These are phyloP conservation scores for Phytophthora ramorum DNA, from an alignment of 352 stramenopile genomes.

Conservation along the genomic window DNA sequence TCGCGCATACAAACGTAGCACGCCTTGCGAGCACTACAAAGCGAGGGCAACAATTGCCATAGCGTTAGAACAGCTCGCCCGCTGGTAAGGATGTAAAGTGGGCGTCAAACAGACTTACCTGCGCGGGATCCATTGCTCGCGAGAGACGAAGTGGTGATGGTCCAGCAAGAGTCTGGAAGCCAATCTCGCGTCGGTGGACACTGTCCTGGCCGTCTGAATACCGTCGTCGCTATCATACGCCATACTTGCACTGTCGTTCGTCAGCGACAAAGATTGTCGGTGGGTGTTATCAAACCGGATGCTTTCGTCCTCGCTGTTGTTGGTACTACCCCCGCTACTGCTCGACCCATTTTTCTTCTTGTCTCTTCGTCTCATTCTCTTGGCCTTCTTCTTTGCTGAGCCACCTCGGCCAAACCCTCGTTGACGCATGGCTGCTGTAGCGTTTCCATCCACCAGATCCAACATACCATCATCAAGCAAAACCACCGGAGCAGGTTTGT, in stretches of 20 bases:
- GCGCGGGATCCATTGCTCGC: constrained; percentile 63
- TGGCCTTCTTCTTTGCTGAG: constrained; percentile 29
- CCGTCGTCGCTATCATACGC: constrained; percentile 24
- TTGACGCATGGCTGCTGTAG: background rate
- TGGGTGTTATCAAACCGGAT: background rate
- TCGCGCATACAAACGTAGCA: constrained; percentile 78
- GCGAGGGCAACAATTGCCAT: background rate
- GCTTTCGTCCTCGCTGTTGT: constrained; percentile 36
- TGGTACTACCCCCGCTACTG: constrained; percentile 21
- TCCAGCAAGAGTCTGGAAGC: constrained; percentile 56
- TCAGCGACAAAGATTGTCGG: constrained; percentile 8
- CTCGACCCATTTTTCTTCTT: constrained; percentile 18
- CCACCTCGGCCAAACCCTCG: background rate
- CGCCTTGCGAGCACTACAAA: constrained; percentile 45
- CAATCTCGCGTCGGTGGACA: constrained; percentile 1
- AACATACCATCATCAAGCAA: constrained; percentile 40
- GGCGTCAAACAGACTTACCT: constrained; percentile 13
- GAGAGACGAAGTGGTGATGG: constrained; percentile 64
- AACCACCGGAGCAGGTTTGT: constrained; percentile 28
- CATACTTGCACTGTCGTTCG: constrained; percentile 12
- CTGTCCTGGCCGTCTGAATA: background rate
- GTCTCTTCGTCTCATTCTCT: constrained; percentile 20
- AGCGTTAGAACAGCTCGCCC: background rate
- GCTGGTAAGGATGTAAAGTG: background rate
- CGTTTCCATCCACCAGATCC: constrained; percentile 9